Conservation (phyloP, 2,329 filamentous ascomycete species). For the Colletotrichum sp. region DNA sequence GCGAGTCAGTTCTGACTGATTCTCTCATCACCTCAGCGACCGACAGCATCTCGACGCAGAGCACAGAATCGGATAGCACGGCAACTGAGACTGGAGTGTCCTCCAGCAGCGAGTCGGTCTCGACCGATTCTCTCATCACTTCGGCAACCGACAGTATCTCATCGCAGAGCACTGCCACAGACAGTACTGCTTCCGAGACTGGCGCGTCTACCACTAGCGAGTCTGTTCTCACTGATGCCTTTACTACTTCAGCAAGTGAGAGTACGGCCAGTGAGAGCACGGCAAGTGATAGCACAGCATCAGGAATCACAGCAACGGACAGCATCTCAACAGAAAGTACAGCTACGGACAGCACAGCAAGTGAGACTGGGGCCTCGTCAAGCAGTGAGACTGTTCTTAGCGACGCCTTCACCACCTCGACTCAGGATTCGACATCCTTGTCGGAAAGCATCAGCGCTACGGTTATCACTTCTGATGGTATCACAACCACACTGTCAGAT, state of each 20-base stretch:
- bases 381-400: neutral
- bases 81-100: neutral
- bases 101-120: neutral
- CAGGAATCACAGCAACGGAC: neutral
- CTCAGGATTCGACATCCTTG: neutral
- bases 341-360: neutral
- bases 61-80: neutral
- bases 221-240: neutral
- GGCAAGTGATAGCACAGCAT: neutral
- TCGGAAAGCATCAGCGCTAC: neutral
- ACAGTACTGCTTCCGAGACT: neutral
- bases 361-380: neutral
- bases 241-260: neutral
- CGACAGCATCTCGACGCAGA: neutral
- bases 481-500: neutral
- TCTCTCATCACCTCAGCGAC: neutral
- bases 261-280: neutral
- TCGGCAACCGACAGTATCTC: neutral
- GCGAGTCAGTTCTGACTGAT: neutral
- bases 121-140: neutral
- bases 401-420: neutral
- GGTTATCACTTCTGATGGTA: neutral
- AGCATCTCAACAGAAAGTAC: neutral
- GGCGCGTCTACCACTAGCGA: neutral
- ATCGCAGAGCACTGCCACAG: neutral